Base-by-base conservation (phyloP, 345 rosid species). In the Isatis tinctoria region DNA sequence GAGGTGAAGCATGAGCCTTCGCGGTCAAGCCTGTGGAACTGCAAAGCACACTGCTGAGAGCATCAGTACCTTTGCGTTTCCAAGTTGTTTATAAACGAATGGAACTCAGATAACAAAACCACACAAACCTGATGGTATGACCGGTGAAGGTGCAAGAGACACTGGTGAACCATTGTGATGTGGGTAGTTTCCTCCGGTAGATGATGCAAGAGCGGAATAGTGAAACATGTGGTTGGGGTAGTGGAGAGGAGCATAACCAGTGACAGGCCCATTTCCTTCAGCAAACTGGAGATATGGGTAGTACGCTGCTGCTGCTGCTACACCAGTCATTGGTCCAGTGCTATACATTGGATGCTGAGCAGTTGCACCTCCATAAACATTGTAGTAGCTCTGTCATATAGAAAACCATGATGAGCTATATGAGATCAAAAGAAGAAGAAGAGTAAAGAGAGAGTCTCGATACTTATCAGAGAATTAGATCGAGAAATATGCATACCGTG, bases 41-140 rank as follows among this genome's bases (percentile, higher is more conserved):
- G 97, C 98, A 86, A 89, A 94, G 79, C 94, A 89, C 83, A 91
- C 98, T 93, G 98, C 86, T 89, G 90, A 81, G 87, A 84, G 79
- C 81, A 70, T 91, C 81, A 90, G 89, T 76, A 84, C 57, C 69
- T 66, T 73, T 69, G 32, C 27, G 3, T 73, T 66, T 41, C 49
- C 69, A 67, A 0, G 30, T 67, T 51, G 37, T 41, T 2, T 36
- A 78, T 22, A 18, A 59, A 58, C 17, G 6, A 51, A 24, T 37
- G 0, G 41, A 18, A 37, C 13, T 54, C 67, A 67, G 37, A 16
- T 28, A n/a, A n/a, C n/a, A 59, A 14, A 8, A 39, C 5, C 8
- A 45, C 41, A 72, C 80, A 73, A 67, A 88, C 97, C 93, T 85
- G 97, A 89, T 74, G 85, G 97, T 78, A 94, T 78, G 67, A 93